Conservation (phyloP, 345 rosid species). For the Geranium brycei region DNA sequence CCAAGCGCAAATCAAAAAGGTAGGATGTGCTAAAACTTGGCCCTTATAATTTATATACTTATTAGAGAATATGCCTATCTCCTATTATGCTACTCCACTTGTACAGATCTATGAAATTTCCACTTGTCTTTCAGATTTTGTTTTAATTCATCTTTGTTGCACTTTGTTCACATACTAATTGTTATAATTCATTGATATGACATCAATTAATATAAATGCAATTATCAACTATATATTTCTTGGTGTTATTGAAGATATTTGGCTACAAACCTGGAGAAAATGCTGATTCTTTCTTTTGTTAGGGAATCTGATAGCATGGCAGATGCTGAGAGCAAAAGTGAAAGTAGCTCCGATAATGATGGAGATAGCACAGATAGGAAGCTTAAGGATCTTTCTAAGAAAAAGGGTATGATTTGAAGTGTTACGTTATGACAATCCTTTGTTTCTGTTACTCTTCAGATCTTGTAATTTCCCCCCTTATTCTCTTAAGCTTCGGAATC, state of each 20-base stretch:
- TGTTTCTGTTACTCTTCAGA: background rate
- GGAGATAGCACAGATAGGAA: slow-evolving; percentile 30
- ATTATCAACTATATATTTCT: too few relatives aligned
- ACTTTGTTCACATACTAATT: background rate
- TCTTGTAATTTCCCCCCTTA: background rate
- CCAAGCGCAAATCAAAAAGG: slow-evolving; percentile 79
- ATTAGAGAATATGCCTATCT: background rate
- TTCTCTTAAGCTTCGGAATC: background rate
- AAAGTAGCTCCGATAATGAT: slow-evolving; percentile 30
- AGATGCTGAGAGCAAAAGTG: slow-evolving; percentile 38
- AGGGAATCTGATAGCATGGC: slow-evolving; percentile 53
- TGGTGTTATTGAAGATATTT: background rate
- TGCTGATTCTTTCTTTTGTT: slow-evolving; percentile 9
- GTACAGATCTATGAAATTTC: too few relatives aligned
- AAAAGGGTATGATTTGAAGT: slow-evolving; percentile 32
- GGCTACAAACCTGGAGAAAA: background rate
- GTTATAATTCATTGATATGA: background rate
- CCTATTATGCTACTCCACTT: too few relatives aligned
- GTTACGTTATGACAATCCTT: background rate
- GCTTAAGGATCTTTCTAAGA: slow-evolving; percentile 25
- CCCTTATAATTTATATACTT: background rate
- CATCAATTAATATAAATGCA: too few relatives aligned
- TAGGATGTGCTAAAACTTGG: slow-evolving; percentile 7
- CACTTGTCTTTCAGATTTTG: too few relatives aligned
- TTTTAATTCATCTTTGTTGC: too few relatives aligned